Base-by-base conservation (phyloP, 495 filamentous ascomycete genomes). In the Neurospora sp. region DNA sequence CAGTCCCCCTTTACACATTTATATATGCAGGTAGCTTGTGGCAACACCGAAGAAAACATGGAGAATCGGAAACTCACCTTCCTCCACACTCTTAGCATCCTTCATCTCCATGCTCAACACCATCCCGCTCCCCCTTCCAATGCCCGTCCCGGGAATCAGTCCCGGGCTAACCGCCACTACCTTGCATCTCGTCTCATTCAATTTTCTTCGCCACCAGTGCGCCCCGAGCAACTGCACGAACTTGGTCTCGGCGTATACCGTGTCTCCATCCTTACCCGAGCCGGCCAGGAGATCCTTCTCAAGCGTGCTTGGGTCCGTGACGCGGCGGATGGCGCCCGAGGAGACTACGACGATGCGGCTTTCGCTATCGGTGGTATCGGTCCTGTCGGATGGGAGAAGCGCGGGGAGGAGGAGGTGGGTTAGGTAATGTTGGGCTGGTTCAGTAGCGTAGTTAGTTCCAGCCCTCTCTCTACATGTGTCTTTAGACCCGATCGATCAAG, bases 181-280 rank as follows among this genome's bases (percentile, higher is more conserved):
- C 9, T 72, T 40, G 69, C 78, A 81, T 2, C 12, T 6, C 68
- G 75, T 74, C 9, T 75, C 82, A 39, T 75, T 69, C 18, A 86
- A 77, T 71, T 83, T 76, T n/a, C 84, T 81, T 16, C 83, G 83
- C 84, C 84, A 86, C 83, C 83, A 85, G 68, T 86, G 83, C 12
- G 83, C 81, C 38, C 77, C 75, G 16, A 85, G 81, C 5, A 86
- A 78, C 73, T 84, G 80, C 27, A 80, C 76, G 42, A 86, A 86
- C 72, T 86, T 86, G 16, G 80, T 80, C 42, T 78, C 76, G 22
- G 70, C 3, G 70, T 86, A 86, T 7, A 80, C 69, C 3, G 35
- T 74, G 0, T 37, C 11, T 8, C 44, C 69, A 4, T 74, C 72
- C 10, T 74, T 74, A 4, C 78, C 80, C 5, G 81, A 76, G 11